Percentiles rank a stretch among this genome's conserved stretches.
Conservation (phyloP, 1,284 basidiomycete species). For the Boletus semigastroideus region DNA sequence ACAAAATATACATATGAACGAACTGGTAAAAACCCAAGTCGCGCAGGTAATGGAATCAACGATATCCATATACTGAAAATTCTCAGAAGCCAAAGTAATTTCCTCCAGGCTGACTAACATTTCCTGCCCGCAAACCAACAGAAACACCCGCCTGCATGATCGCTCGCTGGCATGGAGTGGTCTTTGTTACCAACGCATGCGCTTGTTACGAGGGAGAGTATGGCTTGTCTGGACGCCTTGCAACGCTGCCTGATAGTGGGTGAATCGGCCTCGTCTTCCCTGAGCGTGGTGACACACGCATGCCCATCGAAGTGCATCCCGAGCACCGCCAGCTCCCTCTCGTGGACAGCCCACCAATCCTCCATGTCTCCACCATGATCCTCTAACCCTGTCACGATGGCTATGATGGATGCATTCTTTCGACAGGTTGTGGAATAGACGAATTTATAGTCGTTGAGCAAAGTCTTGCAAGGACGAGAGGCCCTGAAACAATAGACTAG, state of each 20-base stretch:
- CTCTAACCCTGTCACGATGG: constrained; percentile 30
- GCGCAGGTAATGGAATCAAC: too few species aligned
- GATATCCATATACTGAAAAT: too few species aligned
- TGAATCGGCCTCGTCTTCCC: constrained; percentile 29
- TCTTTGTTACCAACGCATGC: too few species aligned
- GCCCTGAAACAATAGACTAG: constrained; percentile 32
- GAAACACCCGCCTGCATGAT: too few species aligned
- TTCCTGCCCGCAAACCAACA: too few species aligned
- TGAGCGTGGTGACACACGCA: constrained; percentile 31
- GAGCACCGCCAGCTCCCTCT: constrained; percentile 21
- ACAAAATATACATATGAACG: too few species aligned
- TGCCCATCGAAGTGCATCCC: constrained; percentile 33
- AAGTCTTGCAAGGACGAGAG: constrained; percentile 20
- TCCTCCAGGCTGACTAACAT: too few species aligned
- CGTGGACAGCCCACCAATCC: constrained; percentile 32
- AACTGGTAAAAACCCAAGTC: too few species aligned
- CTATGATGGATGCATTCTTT: constrained; percentile 31
- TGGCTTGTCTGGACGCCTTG: constrained; percentile 19
- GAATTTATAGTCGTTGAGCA: constrained; percentile 32
- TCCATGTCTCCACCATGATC: constrained; percentile 29
- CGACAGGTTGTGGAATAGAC: constrained; percentile 36
- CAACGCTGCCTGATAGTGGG: constrained; percentile 29
- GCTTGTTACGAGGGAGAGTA: constrained; percentile 3
- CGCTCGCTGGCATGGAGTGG: too few species aligned
- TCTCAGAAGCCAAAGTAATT: too few species aligned